Evolutionary conservation across 768 basidiomycete species (phyloP).

Genomic region (Mycena rebaudengoi): DNA sequence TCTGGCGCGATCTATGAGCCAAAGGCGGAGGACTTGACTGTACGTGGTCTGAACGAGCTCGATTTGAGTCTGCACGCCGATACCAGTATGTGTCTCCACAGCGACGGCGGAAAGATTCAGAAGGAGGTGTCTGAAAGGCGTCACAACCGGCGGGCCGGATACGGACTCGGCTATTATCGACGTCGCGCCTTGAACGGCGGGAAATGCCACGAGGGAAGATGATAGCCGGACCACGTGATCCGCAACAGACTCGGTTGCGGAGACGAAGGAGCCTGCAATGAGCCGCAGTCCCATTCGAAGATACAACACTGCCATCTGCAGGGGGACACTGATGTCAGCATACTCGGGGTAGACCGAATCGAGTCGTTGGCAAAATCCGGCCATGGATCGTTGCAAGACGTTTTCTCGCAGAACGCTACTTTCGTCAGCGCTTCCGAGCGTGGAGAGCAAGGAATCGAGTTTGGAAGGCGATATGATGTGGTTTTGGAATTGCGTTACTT

Average conservation of each 20-base stretch:
- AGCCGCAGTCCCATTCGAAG: conserved; percentile 79
- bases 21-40: conserved; percentile 78
- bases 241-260: conserved; percentile 22
- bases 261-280: conserved; percentile 31
- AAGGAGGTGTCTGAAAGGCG: conserved; percentile 53
- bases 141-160: conserved; percentile 37
- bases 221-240: conserved; percentile 34
- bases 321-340: conserved; percentile 71
- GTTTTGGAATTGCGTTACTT: conserved; percentile 76
- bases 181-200: conserved; percentile 55
- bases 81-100: conserved; percentile 54
- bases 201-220: conserved; percentile 59
- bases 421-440: conserved; percentile 45
- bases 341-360: conserved; percentile 73
- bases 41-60: conserved; percentile 59
- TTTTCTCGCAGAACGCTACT: conserved; percentile 63
- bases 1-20: conserved; percentile 82
- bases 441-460: conserved; percentile 54
- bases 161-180: conserved; percentile 39
- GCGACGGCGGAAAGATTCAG: conserved; percentile 57
- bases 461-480: conserved; percentile 62
- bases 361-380: conserved; percentile 80
- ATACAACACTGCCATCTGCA: conserved; percentile 71
- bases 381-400: conserved; percentile 81
- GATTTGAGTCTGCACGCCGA: conserved; percentile 41